Base-by-base conservation (phyloP, 306 rosid genomes). In the Rubus parviflorus region DNA sequence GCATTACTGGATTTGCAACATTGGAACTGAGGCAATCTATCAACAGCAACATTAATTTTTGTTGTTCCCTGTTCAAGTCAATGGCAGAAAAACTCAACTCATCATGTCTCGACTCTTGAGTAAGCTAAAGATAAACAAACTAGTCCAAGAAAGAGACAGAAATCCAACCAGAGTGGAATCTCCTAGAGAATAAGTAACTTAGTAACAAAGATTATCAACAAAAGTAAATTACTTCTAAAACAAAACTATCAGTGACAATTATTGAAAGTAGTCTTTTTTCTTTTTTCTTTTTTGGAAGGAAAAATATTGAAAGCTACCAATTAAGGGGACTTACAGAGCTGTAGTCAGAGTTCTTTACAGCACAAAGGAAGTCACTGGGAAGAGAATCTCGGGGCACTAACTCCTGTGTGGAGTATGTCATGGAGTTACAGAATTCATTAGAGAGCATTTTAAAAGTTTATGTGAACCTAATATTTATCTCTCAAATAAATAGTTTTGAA, bases 1-100 rank as follows among this genome's bases (percentile, higher is more conserved):
- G 90, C 88, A 79, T 82, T 83, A 60, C 86, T 54, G 66, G 77
- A 57, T 71, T 90, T 87, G 84, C 93, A 94, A 83, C 94, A 82
- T 49, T 54, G 54, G 76, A 94, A 94, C 72, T 90, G 86, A 74
- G 98, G 98, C 82, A 92, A 68, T 61, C 77, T 89, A 79, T 94
- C 93, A 77, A 89, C 97, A 14, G 97, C 98, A 49, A 94, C 77
- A 73, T 94, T 94, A 75, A 94, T 88, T 88, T 94, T 94, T 49
- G 98, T 49, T 11, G 54, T 49, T 49, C 19, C 54, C 54, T 49
- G 63, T 37, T 48, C 54, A 64, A 19, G 70, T 10, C 3, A 66
- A 62, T 11, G 49, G 48, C n/a, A 19, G 63, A 16, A 57, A 54
- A 41, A 75, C 30, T 75, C 48, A 37, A 63, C 35, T 63, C 53